phyloP scores from a whole-genome alignment of 345 rosid genomes.

The sweet orange (Citrus sinensis) region DNA sequence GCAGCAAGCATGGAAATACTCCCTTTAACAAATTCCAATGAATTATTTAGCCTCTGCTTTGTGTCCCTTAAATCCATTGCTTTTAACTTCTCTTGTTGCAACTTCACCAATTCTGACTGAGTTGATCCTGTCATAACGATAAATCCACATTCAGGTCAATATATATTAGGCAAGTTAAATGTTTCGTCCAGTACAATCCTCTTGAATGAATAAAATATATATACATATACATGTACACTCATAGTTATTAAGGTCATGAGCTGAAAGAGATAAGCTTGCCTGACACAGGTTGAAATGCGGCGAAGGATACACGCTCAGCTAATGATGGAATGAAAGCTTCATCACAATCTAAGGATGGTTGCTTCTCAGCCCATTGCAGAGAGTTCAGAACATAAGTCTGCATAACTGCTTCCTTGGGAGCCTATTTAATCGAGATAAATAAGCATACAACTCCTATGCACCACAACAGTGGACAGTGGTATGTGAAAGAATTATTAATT shows the following conservation, averaged over 20 bases:
- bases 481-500: slow-evolving; percentile 1
- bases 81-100: slow-evolving; percentile 52
- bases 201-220: background rate
- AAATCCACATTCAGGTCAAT: slow-evolving; percentile 6
- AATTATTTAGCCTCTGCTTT: slow-evolving; percentile 48
- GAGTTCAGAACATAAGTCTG: slow-evolving; percentile 64
- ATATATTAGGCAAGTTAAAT: background rate
- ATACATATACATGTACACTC: too few species aligned
- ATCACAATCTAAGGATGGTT: slow-evolving; percentile 42
- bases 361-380: slow-evolving; percentile 60
- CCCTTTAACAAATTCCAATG: slow-evolving; percentile 47
- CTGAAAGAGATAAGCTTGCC: slow-evolving; percentile 29
- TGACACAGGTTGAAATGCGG: slow-evolving; percentile 63
- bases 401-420: slow-evolving; percentile 50
- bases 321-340: slow-evolving; percentile 55
- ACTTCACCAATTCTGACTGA: slow-evolving; percentile 50
- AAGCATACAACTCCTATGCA: slow-evolving; percentile 18
- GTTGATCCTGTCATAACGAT: slow-evolving; percentile 45
- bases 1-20: slow-evolving; percentile 67
- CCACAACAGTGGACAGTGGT: slow-evolving; percentile 1
- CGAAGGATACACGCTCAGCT: slow-evolving; percentile 65
- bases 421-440: slow-evolving; percentile 31
- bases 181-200: background rate
- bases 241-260: too few species aligned
- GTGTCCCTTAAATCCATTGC: slow-evolving; percentile 74